Evolutionary conservation across 2,329 filamentous ascomycete species (phyloP).

Genomic region (Penicillium sp.): DNA sequence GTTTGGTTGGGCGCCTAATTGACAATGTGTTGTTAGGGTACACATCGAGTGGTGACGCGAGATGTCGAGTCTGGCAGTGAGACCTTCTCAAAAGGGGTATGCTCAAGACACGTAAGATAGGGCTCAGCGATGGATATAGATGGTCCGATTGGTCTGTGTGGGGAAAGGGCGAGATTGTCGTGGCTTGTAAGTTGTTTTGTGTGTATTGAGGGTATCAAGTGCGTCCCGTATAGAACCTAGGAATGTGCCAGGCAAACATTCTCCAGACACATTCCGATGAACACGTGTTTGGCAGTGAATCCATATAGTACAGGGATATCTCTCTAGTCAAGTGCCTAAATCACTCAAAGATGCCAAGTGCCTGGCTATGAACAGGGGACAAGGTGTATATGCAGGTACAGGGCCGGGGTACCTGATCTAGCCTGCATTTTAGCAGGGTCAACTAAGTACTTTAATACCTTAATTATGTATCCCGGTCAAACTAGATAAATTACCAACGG

Average conservation of each 20-base stretch:
- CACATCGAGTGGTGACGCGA: not conserved
- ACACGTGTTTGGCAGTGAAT: not conserved
- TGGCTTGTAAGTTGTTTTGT: not conserved
- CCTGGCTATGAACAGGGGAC: not conserved
- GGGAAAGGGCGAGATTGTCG: conserved; percentile 9
- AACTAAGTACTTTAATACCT: not conserved
- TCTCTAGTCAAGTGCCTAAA: not conserved
- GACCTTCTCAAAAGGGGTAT: not conserved
- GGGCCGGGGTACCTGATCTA: not conserved
- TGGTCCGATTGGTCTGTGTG: conserved; percentile 19
- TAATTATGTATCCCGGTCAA: not conserved
- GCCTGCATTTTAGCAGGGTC: not conserved
- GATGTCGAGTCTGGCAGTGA: not conserved
- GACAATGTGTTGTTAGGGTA: not conserved
- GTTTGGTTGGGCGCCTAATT: not conserved
- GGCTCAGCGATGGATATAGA: conserved; percentile 1
- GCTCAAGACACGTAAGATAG: conserved; percentile 13
- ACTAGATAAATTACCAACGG: too few species aligned
- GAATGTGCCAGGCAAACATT: conserved; percentile 1
- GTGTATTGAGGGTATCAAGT: not conserved
- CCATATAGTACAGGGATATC: not conserved
- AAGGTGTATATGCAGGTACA: not conserved
- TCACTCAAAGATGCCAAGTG: too few species aligned
- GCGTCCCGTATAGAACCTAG: not conserved
- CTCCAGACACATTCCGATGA: not conserved